These are phyloP conservation scores for Oryza brachyantha DNA, from an alignment of 176 grass and related monocot genomes.

Conservation along the genomic window DNA sequence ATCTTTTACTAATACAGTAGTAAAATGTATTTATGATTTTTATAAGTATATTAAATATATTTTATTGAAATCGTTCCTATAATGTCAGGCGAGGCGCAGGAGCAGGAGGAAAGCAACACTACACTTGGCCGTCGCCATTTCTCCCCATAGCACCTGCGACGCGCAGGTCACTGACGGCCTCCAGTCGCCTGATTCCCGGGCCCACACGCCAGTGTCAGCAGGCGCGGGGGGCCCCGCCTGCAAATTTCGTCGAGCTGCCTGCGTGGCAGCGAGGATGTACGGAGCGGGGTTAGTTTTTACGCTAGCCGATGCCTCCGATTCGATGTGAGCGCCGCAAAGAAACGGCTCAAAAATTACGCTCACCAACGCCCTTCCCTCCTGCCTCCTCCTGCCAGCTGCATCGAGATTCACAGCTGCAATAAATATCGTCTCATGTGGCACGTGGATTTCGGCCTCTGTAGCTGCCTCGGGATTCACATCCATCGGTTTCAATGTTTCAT, in stretches of 20 bases:
- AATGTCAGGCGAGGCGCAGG: not conserved
- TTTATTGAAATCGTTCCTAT: not conserved
- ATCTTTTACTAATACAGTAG: too few species aligned
- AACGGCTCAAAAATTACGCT: not conserved
- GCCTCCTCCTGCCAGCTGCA: too few species aligned
- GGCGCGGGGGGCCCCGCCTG: not conserved
- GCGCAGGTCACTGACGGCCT: not conserved
- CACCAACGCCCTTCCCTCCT: not conserved
- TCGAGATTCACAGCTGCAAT: slow-evolving; percentile 38
- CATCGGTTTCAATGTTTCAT: not conserved
- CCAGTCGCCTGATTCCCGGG: not conserved
- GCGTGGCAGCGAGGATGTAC: slow-evolving; percentile 19
- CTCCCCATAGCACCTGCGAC: not conserved
- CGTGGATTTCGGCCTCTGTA: slow-evolving; percentile 19
- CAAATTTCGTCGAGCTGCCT: not conserved
- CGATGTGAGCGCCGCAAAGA: not conserved
- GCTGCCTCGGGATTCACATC: slow-evolving; percentile 26
- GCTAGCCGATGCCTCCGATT: not conserved
- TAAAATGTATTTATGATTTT: too few species aligned
- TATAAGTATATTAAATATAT: too few species aligned
- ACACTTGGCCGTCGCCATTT: not conserved
- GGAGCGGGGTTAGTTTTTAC: not conserved
- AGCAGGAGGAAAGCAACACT: not conserved
- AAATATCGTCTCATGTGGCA: slow-evolving; percentile 25
- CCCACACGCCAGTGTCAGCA: not conserved